A percentile compares a stretch with the other conserved stretches of the same genome.
Evolutionary conservation across 257 asterid genomes (phyloP).

Genomic region (Verbascum thapsus): DNA sequence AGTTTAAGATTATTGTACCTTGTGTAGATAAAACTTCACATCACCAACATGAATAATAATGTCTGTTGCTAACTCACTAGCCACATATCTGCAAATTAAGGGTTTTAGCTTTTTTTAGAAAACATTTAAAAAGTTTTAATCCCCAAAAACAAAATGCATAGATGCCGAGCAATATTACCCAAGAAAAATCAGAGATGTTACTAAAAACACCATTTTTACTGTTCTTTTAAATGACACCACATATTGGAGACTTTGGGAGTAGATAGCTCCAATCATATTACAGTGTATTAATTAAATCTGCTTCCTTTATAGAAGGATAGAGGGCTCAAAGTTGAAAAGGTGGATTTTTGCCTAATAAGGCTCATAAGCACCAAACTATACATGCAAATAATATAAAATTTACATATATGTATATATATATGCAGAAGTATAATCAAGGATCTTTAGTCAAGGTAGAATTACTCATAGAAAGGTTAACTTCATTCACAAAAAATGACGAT

Average conservation of each 20-base stretch:
- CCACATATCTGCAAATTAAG: slow-evolving; percentile 65
- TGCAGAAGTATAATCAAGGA: no score
- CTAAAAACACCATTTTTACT: not conserved
- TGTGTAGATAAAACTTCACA: slow-evolving; percentile 78
- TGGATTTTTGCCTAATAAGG: not conserved
- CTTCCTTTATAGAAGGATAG: not conserved
- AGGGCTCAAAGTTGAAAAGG: not conserved
- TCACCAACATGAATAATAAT: slow-evolving; percentile 66
- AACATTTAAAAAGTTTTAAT: not conserved
- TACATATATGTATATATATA: not conserved
- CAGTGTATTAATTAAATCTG: not conserved
- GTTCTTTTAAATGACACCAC: not conserved
- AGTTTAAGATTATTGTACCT: slow-evolving; percentile 52
- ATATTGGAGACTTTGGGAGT: not conserved
- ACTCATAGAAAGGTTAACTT: not conserved
- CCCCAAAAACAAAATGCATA: not conserved
- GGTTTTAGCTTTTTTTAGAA: not conserved
- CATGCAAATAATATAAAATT: not conserved
- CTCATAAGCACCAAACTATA: slow-evolving; percentile 3
- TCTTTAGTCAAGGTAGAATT: no score
- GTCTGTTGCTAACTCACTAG: slow-evolving; percentile 86
- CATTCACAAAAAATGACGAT: slow-evolving; percentile 8
- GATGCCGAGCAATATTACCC: not conserved
- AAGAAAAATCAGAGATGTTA: not conserved
- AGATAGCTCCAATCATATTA: not conserved